phyloP scores from a whole-genome alignment of 2,329 filamentous ascomycete genomes.

The Diplocarpon rosae region DNA sequence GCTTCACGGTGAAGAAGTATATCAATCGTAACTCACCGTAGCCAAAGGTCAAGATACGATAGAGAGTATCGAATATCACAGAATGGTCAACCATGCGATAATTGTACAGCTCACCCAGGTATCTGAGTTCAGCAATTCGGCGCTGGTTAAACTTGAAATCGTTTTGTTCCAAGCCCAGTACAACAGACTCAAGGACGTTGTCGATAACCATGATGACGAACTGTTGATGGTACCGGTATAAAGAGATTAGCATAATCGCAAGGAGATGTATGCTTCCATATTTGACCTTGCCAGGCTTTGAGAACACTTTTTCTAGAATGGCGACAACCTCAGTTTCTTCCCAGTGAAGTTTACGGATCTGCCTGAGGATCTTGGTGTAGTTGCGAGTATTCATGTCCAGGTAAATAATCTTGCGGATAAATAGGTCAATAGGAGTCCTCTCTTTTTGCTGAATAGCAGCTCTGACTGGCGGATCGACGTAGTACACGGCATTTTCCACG shows the following conservation, averaged over 20 bases:
- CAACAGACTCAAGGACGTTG: slow-evolving; percentile 79
- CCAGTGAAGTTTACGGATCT: slow-evolving; percentile 93
- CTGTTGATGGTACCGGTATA: slow-evolving; percentile 83
- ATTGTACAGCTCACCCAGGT: slow-evolving; percentile 91
- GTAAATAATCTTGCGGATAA: slow-evolving; percentile 86
- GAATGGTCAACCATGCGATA: slow-evolving; percentile 94
- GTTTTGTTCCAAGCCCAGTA: slow-evolving; percentile 81
- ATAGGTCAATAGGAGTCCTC: slow-evolving; percentile 83
- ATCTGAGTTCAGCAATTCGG: slow-evolving; percentile 90
- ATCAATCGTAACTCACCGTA: slow-evolving; percentile 41
- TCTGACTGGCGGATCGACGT: slow-evolving; percentile 88
- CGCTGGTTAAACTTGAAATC: slow-evolving; percentile 97
- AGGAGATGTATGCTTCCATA: slow-evolving; percentile 94
- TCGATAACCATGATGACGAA: slow-evolving; percentile 91
- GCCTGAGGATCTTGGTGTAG: slow-evolving; percentile 86
- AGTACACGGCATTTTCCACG: slow-evolving; percentile 96
- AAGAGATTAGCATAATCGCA: slow-evolving; percentile 75
- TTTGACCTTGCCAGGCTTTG: slow-evolving; percentile 93
- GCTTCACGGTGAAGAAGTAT: slow-evolving; percentile 21
- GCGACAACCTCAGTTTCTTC: slow-evolving; percentile 62
- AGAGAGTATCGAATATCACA: slow-evolving; percentile 89
- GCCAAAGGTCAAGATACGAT: slow-evolving; percentile 88
- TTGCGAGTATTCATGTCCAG: slow-evolving; percentile 89
- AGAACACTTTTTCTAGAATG: slow-evolving; percentile 70
- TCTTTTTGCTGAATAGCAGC: slow-evolving; percentile 96